Conservation (phyloP, 768 basidiomycete genomes). For the Leccinum rimulosum region DNA sequence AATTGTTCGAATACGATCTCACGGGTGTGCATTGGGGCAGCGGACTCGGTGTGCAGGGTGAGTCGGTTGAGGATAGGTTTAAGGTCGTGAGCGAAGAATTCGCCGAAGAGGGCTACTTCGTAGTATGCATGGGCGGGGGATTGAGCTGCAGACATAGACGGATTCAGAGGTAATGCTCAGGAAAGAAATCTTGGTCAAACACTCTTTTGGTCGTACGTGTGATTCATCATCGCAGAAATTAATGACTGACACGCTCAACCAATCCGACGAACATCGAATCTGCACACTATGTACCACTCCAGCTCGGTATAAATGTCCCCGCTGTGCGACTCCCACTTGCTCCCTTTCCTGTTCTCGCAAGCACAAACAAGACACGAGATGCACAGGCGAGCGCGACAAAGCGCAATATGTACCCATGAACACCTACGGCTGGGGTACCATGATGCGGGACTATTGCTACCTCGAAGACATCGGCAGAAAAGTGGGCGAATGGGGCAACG, state of each 20-base stretch:
- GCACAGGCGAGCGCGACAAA: constrained; percentile 73
- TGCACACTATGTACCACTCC: constrained; percentile 52
- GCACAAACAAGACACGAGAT: constrained; percentile 65
- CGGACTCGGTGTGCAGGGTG: constrained; percentile 78
- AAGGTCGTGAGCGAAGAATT: constrained; percentile 76
- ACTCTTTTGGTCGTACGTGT: neutral
- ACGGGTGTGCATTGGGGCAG: constrained; percentile 66
- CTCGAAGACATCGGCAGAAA: constrained; percentile 80
- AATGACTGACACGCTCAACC: constrained; percentile 9
- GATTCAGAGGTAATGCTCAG: neutral
- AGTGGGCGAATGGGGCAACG: constrained; percentile 69
- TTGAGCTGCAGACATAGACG: constrained; percentile 22
- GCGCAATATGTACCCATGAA: constrained; percentile 78
- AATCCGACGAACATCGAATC: constrained; percentile 24
- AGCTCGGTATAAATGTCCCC: constrained; percentile 77
- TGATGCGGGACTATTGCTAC: constrained; percentile 88
- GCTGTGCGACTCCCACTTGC: constrained; percentile 70
- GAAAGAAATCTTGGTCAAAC: neutral
- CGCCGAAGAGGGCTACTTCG: constrained; percentile 80
- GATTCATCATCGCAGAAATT: neutral
- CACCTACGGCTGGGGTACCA: constrained; percentile 76
- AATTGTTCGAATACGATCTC: constrained; percentile 83
- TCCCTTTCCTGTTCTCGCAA: constrained; percentile 62
- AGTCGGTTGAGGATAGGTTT: constrained; percentile 77
- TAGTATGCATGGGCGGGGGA: constrained; percentile 62